Conservation (phyloP, 768 basidiomycete genomes). For the Lactarius vividus region DNA sequence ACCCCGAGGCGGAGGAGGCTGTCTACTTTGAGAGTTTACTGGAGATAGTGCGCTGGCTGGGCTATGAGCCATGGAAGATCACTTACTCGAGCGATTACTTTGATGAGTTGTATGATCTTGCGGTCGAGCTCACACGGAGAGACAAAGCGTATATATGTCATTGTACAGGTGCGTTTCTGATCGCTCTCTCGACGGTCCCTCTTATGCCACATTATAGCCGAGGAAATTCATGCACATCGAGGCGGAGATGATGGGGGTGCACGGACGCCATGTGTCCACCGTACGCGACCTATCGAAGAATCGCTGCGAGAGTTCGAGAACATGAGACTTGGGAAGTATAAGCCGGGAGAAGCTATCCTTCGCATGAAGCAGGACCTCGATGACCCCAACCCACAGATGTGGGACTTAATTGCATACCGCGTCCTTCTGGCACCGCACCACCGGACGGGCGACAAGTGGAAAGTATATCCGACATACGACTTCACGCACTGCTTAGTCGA, state of each 20-base stretch:
- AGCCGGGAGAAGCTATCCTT: constrained; percentile 87
- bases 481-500: constrained; percentile 98
- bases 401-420: constrained; percentile 97
- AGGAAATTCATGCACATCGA: constrained; percentile 85
- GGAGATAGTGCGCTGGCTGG: constrained; percentile 94
- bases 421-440: constrained; percentile 90
- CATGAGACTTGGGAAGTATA: constrained; percentile 90
- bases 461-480: constrained; percentile 97
- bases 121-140: constrained; percentile 81
- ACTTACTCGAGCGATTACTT: constrained; percentile 99
- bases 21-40: constrained; percentile 95
- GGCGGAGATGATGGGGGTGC: constrained; percentile 80
- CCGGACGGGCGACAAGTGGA: constrained; percentile 91
- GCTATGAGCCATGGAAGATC: constrained; percentile 98
- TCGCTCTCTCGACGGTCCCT: background rate
- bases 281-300: constrained; percentile 80
- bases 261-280: constrained; percentile 83
- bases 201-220: constrained; percentile 51
- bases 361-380: constrained; percentile 97
- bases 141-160: constrained; percentile 96
- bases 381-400: constrained; percentile 97
- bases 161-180: constrained; percentile 74
- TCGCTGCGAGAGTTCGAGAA: constrained; percentile 84
- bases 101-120: constrained; percentile 78
- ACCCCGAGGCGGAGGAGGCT: constrained; percentile 96